Evolutionary conservation across 225 moss, liverwort and hornwort genomes (phyloP).

Genomic region (Pleurozium schreberi): DNA sequence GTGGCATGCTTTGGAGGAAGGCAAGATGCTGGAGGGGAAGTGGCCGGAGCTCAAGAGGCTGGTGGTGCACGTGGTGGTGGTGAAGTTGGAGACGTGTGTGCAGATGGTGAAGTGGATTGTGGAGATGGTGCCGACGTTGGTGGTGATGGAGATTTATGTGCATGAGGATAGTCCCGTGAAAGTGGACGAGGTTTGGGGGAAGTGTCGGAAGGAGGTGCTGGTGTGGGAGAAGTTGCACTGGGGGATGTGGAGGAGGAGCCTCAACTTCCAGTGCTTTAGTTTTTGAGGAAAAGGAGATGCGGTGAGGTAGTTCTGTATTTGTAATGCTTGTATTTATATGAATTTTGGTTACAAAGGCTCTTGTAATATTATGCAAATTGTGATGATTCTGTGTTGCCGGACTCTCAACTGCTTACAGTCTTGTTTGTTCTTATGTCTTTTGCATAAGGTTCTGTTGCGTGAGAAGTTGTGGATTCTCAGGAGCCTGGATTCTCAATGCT

Average conservation of each 20-base stretch:
- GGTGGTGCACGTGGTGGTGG: slow-evolving; percentile 61
- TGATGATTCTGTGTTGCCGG: neutral
- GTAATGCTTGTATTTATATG: neutral
- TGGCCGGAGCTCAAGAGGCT: slow-evolving; percentile 62
- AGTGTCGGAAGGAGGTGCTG: neutral
- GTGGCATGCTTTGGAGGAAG: slow-evolving; percentile 59
- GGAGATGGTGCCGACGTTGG: slow-evolving; percentile 28
- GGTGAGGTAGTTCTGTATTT: neutral
- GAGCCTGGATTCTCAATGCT: too few species aligned
- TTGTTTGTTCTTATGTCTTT: neutral
- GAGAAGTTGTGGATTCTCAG: too few species aligned
- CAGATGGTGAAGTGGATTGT: slow-evolving; percentile 29
- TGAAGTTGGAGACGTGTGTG: slow-evolving; percentile 18
- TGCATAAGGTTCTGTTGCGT: too few species aligned
- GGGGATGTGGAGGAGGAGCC: slow-evolving; percentile 59
- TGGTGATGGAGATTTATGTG: slow-evolving; percentile 56
- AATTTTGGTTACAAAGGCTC: too few species aligned
- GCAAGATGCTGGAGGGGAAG: neutral
- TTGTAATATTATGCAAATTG: too few species aligned
- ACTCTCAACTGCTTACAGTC: neutral
- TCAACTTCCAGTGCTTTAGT: slow-evolving; percentile 74
- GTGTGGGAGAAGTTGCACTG: slow-evolving; percentile 20
- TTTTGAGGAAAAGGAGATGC: slow-evolving; percentile 12
- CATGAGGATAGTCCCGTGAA: slow-evolving; percentile 53
- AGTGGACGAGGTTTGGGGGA: neutral